Evolutionary conservation across 1,139 yeast genomes (phyloP).

Genomic region (Kodamaea sp.): DNA sequence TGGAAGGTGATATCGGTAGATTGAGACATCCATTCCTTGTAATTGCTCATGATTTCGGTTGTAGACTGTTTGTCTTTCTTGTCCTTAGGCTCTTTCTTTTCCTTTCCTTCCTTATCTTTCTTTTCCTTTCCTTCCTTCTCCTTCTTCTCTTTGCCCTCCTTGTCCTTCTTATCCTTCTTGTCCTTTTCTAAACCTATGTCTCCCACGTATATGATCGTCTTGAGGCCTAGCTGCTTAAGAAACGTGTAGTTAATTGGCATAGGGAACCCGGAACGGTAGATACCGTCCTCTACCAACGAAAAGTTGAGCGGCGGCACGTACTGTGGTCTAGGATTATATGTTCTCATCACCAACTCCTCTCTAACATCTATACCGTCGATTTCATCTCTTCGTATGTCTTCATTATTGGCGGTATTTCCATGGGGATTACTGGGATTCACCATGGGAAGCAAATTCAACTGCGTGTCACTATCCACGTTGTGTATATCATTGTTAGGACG

Average conservation of each 20-base stretch:
- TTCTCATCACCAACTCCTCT: constrained; percentile 8
- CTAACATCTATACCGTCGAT: constrained; percentile 1
- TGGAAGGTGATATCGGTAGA: constrained; percentile 55
- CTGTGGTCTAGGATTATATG: constrained; percentile 20
- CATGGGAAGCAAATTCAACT: constrained; percentile 11
- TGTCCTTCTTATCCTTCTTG: constrained; percentile 20
- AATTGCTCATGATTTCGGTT: constrained; percentile 43
- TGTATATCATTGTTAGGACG: constrained; percentile 9
- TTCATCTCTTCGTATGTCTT: background rate
- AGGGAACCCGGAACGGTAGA: constrained; percentile 93
- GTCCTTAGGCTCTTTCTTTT: constrained; percentile 10
- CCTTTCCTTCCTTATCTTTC: constrained; percentile 10
- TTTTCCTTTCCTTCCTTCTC: constrained; percentile 25
- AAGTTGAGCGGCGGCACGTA: constrained; percentile 89
- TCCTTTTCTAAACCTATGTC: constrained; percentile 49
- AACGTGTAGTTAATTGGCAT: constrained; percentile 82
- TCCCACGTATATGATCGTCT: constrained; percentile 83
- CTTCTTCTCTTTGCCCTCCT: constrained; percentile 43
- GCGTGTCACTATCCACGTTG: constrained; percentile 8
- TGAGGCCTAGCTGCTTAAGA: constrained; percentile 65
- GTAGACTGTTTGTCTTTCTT: constrained; percentile 39
- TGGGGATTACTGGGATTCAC: constrained; percentile 4
- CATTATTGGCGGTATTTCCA: background rate
- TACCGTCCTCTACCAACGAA: constrained; percentile 81
- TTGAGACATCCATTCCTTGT: constrained; percentile 63